A percentile compares a stretch with the other conserved stretches of the same genome.
phyloP scores from a whole-genome alignment of 2,329 filamentous ascomycete genomes.

The Plenodomus tracheiphilus region DNA sequence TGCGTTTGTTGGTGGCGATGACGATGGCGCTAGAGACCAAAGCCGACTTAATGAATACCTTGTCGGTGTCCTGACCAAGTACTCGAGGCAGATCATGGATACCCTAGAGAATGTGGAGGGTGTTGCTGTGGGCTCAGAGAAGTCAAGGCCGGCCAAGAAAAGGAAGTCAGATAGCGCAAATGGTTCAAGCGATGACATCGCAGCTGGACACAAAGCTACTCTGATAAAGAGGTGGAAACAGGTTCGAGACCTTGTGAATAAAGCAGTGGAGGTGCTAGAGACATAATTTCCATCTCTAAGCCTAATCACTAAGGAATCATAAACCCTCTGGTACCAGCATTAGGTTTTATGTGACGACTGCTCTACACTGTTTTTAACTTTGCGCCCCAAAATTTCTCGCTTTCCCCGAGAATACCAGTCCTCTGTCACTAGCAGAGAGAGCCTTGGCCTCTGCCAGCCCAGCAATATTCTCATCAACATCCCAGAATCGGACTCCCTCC shows the following conservation, averaged over 20 bases:
- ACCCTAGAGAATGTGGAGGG: conserved; percentile 30
- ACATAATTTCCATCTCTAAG: not conserved
- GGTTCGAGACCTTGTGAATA: conserved; percentile 32
- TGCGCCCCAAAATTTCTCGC: conserved; percentile 30
- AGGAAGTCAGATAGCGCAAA: not conserved
- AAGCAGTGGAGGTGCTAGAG: conserved; percentile 10
- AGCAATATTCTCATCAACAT: conserved; percentile 37
- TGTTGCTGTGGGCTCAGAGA: conserved; percentile 17
- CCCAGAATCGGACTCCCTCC: conserved; percentile 45
- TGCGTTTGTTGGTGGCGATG: conserved; percentile 35
- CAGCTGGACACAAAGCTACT: conserved; percentile 25
- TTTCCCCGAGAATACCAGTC: conserved; percentile 33
- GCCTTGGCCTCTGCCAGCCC: conserved; percentile 30
- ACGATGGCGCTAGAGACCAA: conserved; percentile 42
- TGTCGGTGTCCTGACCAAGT: conserved; percentile 32
- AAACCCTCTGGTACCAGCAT: too few species aligned
- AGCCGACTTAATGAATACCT: conserved; percentile 45
- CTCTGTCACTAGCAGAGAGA: conserved; percentile 26
- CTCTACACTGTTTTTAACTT: too few species aligned
- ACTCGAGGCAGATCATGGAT: conserved; percentile 32
- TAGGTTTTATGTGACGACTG: too few species aligned
- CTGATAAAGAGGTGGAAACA: conserved; percentile 44
- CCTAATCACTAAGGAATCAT: too few species aligned
- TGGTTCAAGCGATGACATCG: not conserved
- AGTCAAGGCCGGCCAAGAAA: not conserved